Evolutionary conservation across 768 basidiomycete genomes (phyloP).

Genomic region (Termitomyces sp.): DNA sequence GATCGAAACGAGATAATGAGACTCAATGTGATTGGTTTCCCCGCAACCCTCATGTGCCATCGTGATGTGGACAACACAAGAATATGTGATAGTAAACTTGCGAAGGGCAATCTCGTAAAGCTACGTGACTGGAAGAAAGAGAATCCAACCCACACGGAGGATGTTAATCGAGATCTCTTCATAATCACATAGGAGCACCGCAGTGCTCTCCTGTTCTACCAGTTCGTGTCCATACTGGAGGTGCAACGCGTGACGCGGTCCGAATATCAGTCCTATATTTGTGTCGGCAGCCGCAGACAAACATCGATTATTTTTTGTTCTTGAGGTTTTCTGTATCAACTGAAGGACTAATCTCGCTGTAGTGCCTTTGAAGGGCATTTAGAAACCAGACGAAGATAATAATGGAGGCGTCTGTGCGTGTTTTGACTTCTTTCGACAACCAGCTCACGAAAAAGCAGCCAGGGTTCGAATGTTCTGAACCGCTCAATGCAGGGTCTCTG

Average conservation of each 20-base stretch:
- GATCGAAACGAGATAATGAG: background rate
- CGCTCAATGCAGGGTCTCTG: constrained; percentile 77
- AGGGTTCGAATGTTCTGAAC: constrained; percentile 75
- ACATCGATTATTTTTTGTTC: constrained; percentile 1
- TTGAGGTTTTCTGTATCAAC: background rate
- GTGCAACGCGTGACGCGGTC: no score
- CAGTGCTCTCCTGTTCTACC: background rate
- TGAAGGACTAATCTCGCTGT: background rate
- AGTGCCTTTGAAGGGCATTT: no score
- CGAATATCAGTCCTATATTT: background rate
- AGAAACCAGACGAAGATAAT: background rate
- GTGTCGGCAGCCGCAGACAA: background rate
- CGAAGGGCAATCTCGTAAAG: background rate
- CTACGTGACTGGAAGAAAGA: background rate
- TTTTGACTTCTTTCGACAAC: background rate
- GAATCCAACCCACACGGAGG: background rate
- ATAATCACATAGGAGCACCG: background rate
- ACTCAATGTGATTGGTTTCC: background rate
- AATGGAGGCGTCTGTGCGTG: constrained; percentile 25
- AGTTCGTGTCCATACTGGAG: no score
- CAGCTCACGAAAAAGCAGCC: constrained; percentile 35
- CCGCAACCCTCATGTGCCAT: background rate
- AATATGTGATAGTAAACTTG: background rate
- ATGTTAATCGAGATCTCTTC: background rate
- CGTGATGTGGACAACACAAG: background rate